These are phyloP conservation scores for Beauveria australis DNA, from an alignment of 2,329 filamentous ascomycete species.

Conservation along the genomic window DNA sequence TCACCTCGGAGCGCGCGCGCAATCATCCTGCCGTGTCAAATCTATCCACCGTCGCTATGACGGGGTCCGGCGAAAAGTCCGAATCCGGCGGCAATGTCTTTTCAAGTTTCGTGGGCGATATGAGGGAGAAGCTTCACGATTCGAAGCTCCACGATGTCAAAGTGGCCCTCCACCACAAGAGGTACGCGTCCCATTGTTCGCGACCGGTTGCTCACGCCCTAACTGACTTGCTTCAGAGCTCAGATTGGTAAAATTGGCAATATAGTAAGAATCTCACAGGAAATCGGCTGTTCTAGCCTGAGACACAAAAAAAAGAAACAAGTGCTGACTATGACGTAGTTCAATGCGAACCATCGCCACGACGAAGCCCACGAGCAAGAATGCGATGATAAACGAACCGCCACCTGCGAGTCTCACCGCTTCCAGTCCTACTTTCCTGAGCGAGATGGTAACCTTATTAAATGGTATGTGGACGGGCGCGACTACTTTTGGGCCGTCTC, in stretches of 20 bases:
- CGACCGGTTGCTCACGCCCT: background rate
- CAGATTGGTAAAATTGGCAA: constrained; percentile 57
- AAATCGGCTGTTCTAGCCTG: background rate
- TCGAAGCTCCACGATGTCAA: constrained; percentile 50
- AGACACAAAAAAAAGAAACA: background rate
- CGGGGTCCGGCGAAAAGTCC: constrained; percentile 17
- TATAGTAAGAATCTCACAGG: constrained; percentile 35
- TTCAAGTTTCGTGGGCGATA: constrained; percentile 33
- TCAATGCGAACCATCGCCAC: constrained; percentile 85
- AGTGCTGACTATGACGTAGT: constrained; percentile 27
- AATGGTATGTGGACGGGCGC: constrained; percentile 95
- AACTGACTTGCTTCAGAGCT: constrained; percentile 25
- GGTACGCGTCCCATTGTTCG: constrained; percentile 31
- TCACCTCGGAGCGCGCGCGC: background rate
- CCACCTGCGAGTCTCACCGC: constrained; percentile 64
- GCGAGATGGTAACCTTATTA: constrained; percentile 74
- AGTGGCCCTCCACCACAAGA: constrained; percentile 48
- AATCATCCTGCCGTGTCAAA: background rate
- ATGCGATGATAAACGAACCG: constrained; percentile 72
- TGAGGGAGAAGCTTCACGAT: constrained; percentile 49
- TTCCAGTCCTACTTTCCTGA: constrained; percentile 90
- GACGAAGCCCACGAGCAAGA: constrained; percentile 84
- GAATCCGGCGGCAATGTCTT: constrained; percentile 19
- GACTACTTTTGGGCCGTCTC: constrained; percentile 96
- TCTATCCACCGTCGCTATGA: constrained; percentile 17